Conservation (phyloP, 768 basidiomycete species). For the Strobilomyces dryophilus region DNA sequence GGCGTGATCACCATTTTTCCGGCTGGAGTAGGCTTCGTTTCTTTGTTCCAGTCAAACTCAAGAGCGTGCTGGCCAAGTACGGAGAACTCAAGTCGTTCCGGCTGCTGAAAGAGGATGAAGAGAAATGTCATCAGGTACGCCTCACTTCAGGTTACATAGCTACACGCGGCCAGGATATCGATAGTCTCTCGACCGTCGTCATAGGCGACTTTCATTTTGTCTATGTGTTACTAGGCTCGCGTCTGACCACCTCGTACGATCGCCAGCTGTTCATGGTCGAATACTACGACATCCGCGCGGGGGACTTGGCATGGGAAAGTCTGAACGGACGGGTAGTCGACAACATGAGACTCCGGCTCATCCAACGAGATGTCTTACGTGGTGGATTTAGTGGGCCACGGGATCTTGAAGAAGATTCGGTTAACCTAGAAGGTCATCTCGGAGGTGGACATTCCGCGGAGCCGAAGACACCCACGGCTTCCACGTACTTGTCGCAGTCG, state of each 20-base stretch:
- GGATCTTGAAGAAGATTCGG: conserved; percentile 28
- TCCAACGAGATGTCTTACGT: conserved; percentile 31
- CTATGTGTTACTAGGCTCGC: not conserved
- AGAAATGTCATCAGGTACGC: conserved; percentile 28
- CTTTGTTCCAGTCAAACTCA: conserved; percentile 27
- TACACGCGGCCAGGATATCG: not conserved
- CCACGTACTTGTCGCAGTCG: conserved; percentile 33
- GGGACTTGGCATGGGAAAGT: conserved; percentile 45
- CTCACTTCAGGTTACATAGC: not conserved
- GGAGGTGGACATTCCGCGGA: conserved; percentile 32
- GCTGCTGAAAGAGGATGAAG: conserved; percentile 24
- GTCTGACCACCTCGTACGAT: conserved; percentile 16
- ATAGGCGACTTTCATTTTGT: not conserved
- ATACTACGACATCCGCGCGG: conserved; percentile 63
- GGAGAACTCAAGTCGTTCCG: conserved; percentile 30
- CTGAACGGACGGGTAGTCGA: conserved; percentile 49
- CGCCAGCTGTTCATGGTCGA: conserved; percentile 52
- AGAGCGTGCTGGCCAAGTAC: conserved; percentile 26
- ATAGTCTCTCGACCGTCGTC: conserved; percentile 4
- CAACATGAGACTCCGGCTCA: conserved; percentile 48
- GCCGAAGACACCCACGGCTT: conserved; percentile 34
- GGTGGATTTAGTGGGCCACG: conserved; percentile 16
- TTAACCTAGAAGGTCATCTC: conserved; percentile 26
- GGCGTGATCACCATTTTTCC: conserved; percentile 20
- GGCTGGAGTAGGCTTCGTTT: conserved; percentile 23